Evolutionary conservation across 2,329 filamentous ascomycete species (phyloP), one percentile per base, ranked within the genome.

Genomic region (Fusarium denticulatum): DNA sequence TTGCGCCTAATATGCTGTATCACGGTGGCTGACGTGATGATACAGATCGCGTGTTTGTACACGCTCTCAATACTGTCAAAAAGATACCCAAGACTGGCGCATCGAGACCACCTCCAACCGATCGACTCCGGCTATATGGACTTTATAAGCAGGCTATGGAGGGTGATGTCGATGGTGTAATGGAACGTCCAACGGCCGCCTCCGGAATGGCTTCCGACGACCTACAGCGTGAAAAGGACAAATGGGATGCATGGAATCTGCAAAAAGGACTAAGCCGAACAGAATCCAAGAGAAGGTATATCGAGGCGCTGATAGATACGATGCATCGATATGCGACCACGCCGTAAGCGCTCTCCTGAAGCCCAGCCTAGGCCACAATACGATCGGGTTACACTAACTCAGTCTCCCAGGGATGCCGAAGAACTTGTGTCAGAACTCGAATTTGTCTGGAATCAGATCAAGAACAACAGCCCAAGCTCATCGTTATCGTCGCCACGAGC

Each of bases 121-220:
- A 97, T 80, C 92, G 96, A 65, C 88, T 99, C 77, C 93, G 93
- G 66, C 92, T 99, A 71, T 99, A 99, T 92, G 96, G 96, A 73
- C 88, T 99, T 75, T 99, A 99, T 86, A 99, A 99, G 82, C 96
- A 99, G 84, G 95, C 95, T 71, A 98, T 98, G 96, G 95, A 99
- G 86, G 96, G 96, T 55, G 94, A 99, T 83, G 95, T 98, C 39
- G 93, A 96, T 76, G 94, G 94, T 55, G 94, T 98, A 56, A 97
- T 98, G 92, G 92, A 96, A 78, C 90, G 95, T 50, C 96, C 96
- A 43, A 86, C 85, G 46, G 78, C 82, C 56, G 85, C 84, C 26
- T 84, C 85, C 14, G 85, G 86, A 67, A 80, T 87, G 68, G 79
- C 84, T 16, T 77, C 80, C 26, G 88, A 90, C 71, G 90, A 91